Base-by-base conservation (phyloP, 129 eudicot species). In the Helianthus tuberosus region DNA sequence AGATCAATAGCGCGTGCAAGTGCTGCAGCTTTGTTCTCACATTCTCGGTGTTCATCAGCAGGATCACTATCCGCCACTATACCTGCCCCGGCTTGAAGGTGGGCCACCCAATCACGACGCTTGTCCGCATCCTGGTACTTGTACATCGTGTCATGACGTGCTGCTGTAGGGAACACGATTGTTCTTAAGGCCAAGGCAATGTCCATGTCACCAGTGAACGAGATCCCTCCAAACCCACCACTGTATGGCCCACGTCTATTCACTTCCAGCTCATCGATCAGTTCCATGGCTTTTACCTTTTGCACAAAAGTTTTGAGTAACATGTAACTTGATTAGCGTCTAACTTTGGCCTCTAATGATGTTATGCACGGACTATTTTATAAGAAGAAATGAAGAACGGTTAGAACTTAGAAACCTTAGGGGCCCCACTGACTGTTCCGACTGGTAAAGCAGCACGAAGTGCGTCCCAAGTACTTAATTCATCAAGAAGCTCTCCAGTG, bases 371-470 rank as follows among this genome's bases (percentile, higher is more conserved):
- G 58, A 14, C 11, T 1, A 27, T 27, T 27, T 1, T 1, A 27
- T 1, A 27, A 27, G 32, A 27, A 27, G 32, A 27, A 27, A 27
- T 27, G 32, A 27, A 59, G 41, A 59, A 25, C 23, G 78, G 27
- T 14, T 23, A 50, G 57, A 46, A 69, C 8, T 48, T 68, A 64
- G 11, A 38, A 74, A 94, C 97, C 97, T 95, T 95, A 47, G 97
- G 99, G 25, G 99, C 99, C 12, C 99, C 99, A 75, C 99, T 94
- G 75, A 91, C 99, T 54, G 99, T 94, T 78, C 99, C 99, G 64
- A 94, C 99, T 55, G 99, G 99, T 77, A 94, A 82, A 11, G 99
- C 99, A 49, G 99, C 96, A 59, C 99, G 97, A 50, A 95, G 87
- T 65, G 89, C 99, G 60, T 95, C 99, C 99, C 99, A 95, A 61